Percentiles rank a stretch among this genome's conserved stretches.
Evolutionary conservation across 1,284 basidiomycete species (phyloP).

Genomic region (Cutaneotrichosporon sp.): DNA sequence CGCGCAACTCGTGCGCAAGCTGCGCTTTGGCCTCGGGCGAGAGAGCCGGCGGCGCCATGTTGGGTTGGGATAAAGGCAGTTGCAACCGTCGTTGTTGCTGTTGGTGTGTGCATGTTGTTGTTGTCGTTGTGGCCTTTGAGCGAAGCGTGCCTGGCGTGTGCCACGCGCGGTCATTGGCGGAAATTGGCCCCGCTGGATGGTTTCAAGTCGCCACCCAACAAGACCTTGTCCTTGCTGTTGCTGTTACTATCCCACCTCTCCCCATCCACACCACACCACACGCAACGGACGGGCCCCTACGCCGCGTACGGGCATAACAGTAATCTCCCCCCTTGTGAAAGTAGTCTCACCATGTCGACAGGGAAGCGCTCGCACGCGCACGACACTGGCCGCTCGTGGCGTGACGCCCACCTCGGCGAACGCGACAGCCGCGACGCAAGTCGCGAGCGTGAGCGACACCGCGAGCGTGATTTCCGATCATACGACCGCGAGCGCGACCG

Average conservation of each 20-base stretch:
- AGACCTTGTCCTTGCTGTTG: too few relatives aligned
- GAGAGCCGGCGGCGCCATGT: not conserved
- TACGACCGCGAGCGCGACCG: conserved; percentile 9
- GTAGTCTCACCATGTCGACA: conserved; percentile 5
- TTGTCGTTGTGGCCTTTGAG: conserved; percentile 1
- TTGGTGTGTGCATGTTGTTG: not conserved
- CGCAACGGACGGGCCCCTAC: not conserved
- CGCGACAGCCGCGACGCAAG: conserved; percentile 6
- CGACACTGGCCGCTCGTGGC: conserved; percentile 55
- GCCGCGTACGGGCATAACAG: not conserved
- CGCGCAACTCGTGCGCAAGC: conserved; percentile 43
- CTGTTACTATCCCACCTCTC: too few relatives aligned
- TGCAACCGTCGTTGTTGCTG: not conserved
- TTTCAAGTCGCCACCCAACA: conserved; percentile 7
- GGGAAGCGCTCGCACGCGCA: conserved; percentile 38
- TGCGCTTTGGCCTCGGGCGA: conserved; percentile 17
- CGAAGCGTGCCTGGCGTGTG: not conserved
- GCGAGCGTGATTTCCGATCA: conserved; percentile 2
- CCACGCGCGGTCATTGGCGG: conserved; percentile 2
- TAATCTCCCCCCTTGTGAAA: not conserved
- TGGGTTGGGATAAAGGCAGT: not conserved
- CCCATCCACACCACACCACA: not conserved
- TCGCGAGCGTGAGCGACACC: too few relatives aligned
- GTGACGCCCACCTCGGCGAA: conserved; percentile 62
- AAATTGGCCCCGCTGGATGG: not conserved